Percentiles rank a stretch among this genome's conserved stretches.
Conservation (phyloP, 768 basidiomycete species). For the Kondoa subrosea region DNA sequence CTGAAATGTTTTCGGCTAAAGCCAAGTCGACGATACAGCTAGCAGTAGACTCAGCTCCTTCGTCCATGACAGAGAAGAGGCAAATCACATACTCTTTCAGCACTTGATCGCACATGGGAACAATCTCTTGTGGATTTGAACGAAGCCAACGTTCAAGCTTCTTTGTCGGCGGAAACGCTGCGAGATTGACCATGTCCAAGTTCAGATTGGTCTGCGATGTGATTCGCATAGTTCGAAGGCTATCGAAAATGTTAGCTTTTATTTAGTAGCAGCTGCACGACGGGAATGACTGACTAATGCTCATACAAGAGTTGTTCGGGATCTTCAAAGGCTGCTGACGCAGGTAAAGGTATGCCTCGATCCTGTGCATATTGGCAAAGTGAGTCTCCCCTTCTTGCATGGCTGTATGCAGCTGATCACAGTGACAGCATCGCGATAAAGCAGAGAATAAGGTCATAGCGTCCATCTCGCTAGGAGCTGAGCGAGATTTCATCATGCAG, state of each 20-base stretch:
- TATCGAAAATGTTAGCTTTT: slow-evolving; percentile 25
- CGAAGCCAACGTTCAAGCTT: slow-evolving; percentile 68
- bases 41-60: no score
- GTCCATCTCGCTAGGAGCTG: slow-evolving; percentile 34
- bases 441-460: slow-evolving; percentile 36
- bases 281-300: slow-evolving; percentile 22
- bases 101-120: slow-evolving; percentile 93
- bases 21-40: slow-evolving; percentile 20
- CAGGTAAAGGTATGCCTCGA: slow-evolving; percentile 15
- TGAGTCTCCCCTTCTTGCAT: neutral
- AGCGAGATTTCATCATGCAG: slow-evolving; percentile 35
- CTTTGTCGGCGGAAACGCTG: slow-evolving; percentile 64
- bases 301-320: slow-evolving; percentile 32
- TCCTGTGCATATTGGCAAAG: neutral
- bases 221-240: slow-evolving; percentile 61
- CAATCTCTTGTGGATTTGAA: slow-evolving; percentile 91
- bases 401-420: slow-evolving; percentile 18
- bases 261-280: slow-evolving; percentile 7
- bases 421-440: slow-evolving; percentile 30
- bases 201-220: slow-evolving; percentile 65
- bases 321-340: slow-evolving; percentile 25
- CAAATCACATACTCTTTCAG: slow-evolving; percentile 57
- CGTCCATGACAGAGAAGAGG: neutral
- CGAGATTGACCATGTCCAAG: slow-evolving; percentile 67
- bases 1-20: slow-evolving; percentile 38